Conservation (phyloP, 805 yeast genomes). For the Yarrowia osloensis region DNA sequence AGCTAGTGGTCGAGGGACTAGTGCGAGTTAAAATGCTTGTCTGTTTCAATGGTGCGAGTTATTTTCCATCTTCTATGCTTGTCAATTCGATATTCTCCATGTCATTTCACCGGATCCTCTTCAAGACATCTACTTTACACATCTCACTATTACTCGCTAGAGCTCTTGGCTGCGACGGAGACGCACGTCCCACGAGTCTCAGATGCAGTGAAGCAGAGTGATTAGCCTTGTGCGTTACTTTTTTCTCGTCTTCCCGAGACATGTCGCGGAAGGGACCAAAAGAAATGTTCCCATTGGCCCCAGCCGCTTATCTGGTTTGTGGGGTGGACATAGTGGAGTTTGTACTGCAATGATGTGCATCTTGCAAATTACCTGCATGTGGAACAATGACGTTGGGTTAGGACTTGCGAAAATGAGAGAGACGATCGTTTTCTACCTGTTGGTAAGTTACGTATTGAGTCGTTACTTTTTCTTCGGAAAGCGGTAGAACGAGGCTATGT, state of each 20-base stretch:
- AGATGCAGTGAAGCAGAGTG: not conserved
- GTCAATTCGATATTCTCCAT: not conserved
- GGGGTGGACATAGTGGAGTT: not conserved
- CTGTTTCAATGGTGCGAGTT: no score
- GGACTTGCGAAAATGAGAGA: not conserved
- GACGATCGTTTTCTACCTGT: not conserved
- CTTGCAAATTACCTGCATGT: not conserved
- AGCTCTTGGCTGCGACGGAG: constrained; percentile 1
- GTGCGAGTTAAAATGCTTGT: not conserved
- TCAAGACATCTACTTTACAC: not conserved
- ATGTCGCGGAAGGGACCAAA: not conserved
- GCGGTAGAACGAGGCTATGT: not conserved
- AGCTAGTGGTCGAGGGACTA: not conserved
- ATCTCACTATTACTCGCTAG: not conserved
- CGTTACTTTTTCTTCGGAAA: not conserved
- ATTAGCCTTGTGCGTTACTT: not conserved
- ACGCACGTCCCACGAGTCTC: not conserved
- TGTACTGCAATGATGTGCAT: not conserved
- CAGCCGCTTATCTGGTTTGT: not conserved
- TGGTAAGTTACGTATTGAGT: not conserved
- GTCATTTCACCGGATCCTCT: no score
- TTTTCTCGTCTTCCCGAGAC: not conserved
- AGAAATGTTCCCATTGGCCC: not conserved
- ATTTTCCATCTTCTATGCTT: no score
- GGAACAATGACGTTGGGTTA: not conserved